Evolutionary conservation across 768 basidiomycete genomes (phyloP).

Genomic region (Boletus sensibilis): DNA sequence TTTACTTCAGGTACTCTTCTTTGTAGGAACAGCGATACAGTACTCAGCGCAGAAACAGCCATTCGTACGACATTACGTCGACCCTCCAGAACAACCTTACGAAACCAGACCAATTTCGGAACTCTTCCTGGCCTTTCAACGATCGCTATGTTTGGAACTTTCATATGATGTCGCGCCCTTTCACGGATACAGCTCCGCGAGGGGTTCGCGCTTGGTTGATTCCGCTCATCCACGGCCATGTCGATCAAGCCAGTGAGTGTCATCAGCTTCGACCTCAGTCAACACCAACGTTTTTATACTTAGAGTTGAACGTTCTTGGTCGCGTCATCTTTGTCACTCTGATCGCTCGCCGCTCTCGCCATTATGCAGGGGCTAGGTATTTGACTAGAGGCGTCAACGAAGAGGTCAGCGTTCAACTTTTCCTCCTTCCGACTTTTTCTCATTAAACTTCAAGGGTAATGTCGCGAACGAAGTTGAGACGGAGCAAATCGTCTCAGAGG

Average conservation of each 20-base stretch:
- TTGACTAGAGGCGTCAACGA: slow-evolving; percentile 93
- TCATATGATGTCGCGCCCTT: slow-evolving; percentile 74
- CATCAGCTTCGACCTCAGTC: neutral
- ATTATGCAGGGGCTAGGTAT: slow-evolving; percentile 95
- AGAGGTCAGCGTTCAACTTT: slow-evolving; percentile 48
- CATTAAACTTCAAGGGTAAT: slow-evolving; percentile 62
- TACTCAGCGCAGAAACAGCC: slow-evolving; percentile 44
- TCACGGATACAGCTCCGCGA: slow-evolving; percentile 42
- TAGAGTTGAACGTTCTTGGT: slow-evolving; percentile 88
- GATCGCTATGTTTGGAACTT: slow-evolving; percentile 96
- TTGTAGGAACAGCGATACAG: neutral
- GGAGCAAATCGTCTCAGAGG: slow-evolving; percentile 94
- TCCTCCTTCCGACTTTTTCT: neutral
- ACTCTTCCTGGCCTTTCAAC: slow-evolving; percentile 66
- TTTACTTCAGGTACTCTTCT: slow-evolving; percentile 82
- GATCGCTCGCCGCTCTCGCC: slow-evolving; percentile 91
- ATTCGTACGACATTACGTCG: slow-evolving; percentile 97
- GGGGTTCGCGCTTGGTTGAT: slow-evolving; percentile 79
- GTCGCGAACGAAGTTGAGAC: slow-evolving; percentile 99
- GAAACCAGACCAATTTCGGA: slow-evolving; percentile 43
- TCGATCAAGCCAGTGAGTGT: slow-evolving; percentile 93
- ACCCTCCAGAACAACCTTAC: slow-evolving; percentile 91
- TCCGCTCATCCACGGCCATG: slow-evolving; percentile 91
- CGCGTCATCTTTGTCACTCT: slow-evolving; percentile 90
- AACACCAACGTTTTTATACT: neutral